phyloP scores from a whole-genome alignment of 768 basidiomycete genomes.

The Pleurotus eryngii region DNA sequence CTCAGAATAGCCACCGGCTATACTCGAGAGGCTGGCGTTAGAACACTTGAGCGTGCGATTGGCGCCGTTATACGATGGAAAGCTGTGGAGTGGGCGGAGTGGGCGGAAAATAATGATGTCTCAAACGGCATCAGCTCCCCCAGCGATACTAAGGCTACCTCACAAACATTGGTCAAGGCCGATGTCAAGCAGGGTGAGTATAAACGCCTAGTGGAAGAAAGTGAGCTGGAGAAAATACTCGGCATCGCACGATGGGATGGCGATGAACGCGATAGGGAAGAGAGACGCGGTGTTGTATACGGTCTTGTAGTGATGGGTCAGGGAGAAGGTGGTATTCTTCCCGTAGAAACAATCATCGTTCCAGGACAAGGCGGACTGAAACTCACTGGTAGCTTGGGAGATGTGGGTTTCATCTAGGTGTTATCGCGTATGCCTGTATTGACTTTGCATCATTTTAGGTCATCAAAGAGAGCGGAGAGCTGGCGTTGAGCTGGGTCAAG shows the following conservation, averaged over 20 bases:
- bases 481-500: slow-evolving; percentile 93
- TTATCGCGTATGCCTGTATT: not conserved
- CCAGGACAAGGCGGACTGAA: slow-evolving; percentile 75
- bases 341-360: slow-evolving; percentile 78
- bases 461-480: slow-evolving; percentile 87
- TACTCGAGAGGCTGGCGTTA: slow-evolving; percentile 92
- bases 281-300: slow-evolving; percentile 74
- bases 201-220: slow-evolving; percentile 54
- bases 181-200: slow-evolving; percentile 40
- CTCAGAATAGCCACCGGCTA: slow-evolving; percentile 73
- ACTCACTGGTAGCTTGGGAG: slow-evolving; percentile 82
- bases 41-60: slow-evolving; percentile 82
- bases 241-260: slow-evolving; percentile 79
- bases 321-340: slow-evolving; percentile 81
- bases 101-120: slow-evolving; percentile 37
- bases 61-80: slow-evolving; percentile 88
- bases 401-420: slow-evolving; percentile 36
- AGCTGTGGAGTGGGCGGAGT: slow-evolving; percentile 87
- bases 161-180: slow-evolving; percentile 12
- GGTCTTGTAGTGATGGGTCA: slow-evolving; percentile 86
- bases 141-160: not conserved
- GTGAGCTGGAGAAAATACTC: slow-evolving; percentile 80
- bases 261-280: slow-evolving; percentile 75
- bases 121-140: not conserved
- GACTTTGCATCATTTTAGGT: slow-evolving; percentile 38